Conservation (phyloP, 2,329 filamentous ascomycete genomes). For the Aspergillus spinulosporus region DNA sequence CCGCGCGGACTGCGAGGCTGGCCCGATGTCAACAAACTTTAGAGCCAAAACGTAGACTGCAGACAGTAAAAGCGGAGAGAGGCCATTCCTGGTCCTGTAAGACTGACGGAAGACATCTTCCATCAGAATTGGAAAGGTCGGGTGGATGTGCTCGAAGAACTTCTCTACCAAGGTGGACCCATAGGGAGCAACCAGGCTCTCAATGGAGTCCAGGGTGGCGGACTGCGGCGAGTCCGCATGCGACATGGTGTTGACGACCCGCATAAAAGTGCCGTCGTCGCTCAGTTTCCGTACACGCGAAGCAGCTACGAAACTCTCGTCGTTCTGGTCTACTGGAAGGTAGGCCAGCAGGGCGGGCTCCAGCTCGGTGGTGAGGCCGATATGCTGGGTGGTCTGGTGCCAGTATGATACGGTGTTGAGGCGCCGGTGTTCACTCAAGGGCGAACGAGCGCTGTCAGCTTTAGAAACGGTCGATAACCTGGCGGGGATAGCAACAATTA, state of each 20-base stretch:
- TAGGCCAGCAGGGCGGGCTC: slow-evolving; percentile 43
- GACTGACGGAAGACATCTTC: slow-evolving; percentile 47
- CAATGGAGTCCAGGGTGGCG: slow-evolving; percentile 43
- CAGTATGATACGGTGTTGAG: slow-evolving; percentile 37
- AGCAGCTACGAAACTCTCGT: slow-evolving; percentile 39
- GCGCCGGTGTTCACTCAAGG: slow-evolving; percentile 25
- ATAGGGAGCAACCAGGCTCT: slow-evolving; percentile 46
- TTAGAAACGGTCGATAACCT: slow-evolving; percentile 31
- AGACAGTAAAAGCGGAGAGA: slow-evolving; percentile 42
- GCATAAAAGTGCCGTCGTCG: slow-evolving; percentile 45
- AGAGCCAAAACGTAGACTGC: slow-evolving; percentile 72
- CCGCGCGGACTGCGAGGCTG: slow-evolving; percentile 62
- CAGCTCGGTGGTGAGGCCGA: slow-evolving; percentile 46
- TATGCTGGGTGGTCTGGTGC: slow-evolving; percentile 42
- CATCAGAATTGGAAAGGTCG: slow-evolving; percentile 44
- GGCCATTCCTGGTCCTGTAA: slow-evolving; percentile 41
- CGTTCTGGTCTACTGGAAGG: slow-evolving; percentile 42
- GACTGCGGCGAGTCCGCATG: slow-evolving; percentile 34
- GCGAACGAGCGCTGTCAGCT: slow-evolving; percentile 22
- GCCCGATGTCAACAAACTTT: slow-evolving; percentile 81
- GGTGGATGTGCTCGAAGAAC: slow-evolving; percentile 47
- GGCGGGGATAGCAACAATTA: slow-evolving; percentile 20
- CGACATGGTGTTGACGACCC: slow-evolving; percentile 36
- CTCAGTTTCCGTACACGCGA: slow-evolving; percentile 41
- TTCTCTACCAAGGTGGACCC: slow-evolving; percentile 46